phyloP scores from a whole-genome alignment of 495 filamentous ascomycete species.

The Neurospora sp. region DNA sequence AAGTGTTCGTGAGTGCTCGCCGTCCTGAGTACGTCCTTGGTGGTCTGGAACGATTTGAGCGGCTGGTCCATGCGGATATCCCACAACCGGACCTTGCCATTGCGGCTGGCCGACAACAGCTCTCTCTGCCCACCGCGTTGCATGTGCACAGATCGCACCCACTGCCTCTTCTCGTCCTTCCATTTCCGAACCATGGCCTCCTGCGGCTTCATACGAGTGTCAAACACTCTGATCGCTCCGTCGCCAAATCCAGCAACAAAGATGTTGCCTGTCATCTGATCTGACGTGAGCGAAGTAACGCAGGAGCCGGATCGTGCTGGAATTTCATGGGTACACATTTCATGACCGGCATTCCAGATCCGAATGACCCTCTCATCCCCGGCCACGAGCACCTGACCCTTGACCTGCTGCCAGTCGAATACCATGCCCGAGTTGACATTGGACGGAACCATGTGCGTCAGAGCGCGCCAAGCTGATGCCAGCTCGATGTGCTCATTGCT shows the following conservation, averaged over 20 bases:
- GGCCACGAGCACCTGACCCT: conserved; percentile 84
- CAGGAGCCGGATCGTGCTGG: conserved; percentile 91
- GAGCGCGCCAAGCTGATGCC: conserved; percentile 82
- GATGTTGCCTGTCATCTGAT: conserved; percentile 92
- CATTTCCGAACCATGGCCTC: conserved; percentile 89
- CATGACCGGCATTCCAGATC: conserved; percentile 89
- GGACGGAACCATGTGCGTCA: conserved; percentile 85
- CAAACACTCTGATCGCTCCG: conserved; percentile 90
- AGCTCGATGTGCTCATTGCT: conserved; percentile 63
- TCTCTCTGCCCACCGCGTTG: conserved; percentile 91
- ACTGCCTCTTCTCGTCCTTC: conserved; percentile 77
- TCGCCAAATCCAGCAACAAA: conserved; percentile 96
- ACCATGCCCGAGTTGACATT: conserved; percentile 90
- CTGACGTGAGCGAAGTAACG: conserved; percentile 89
- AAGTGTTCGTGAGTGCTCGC: conserved; percentile 93
- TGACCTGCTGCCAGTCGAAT: conserved; percentile 98
- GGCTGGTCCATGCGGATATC: conserved; percentile 79
- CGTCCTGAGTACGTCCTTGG: conserved; percentile 68
- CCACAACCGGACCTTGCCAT: conserved; percentile 92
- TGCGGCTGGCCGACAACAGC: conserved; percentile 73
- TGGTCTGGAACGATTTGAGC: conserved; percentile 61
- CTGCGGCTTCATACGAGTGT: conserved; percentile 69
- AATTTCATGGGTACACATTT: conserved; percentile 90
- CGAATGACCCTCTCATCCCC: conserved; percentile 93
- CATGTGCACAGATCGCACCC: conserved; percentile 94